Conservation (phyloP, 176 grass and related monocot genomes). For the Poa annua region DNA sequence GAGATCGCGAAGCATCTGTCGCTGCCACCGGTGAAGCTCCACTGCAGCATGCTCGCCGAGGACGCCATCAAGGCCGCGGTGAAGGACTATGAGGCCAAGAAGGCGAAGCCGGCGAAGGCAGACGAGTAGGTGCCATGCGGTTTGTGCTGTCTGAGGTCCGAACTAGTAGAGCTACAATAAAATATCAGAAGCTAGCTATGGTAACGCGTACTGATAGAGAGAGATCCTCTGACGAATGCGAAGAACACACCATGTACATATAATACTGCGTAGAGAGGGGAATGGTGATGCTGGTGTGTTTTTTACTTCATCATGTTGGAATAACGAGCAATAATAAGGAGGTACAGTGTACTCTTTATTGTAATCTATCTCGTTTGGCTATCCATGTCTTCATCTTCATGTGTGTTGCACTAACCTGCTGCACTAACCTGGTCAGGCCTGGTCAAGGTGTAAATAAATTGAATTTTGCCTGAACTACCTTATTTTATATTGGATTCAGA, state of each 20-base stretch:
- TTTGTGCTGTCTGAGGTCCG: background rate
- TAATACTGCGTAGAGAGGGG: background rate
- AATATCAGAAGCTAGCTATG: no score
- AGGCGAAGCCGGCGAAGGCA: conserved; percentile 39
- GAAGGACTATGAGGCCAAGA: conserved; percentile 87
- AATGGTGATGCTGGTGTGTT: no score
- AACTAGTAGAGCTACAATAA: background rate
- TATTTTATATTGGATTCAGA: no score
- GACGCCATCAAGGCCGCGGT: conserved; percentile 93
- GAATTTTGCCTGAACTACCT: no score
- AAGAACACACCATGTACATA: conserved; percentile 9
- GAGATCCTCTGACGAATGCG: background rate
- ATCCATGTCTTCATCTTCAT: no score
- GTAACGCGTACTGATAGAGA: background rate
- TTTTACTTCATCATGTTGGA: no score
- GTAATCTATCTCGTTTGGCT: no score
- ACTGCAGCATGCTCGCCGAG: conserved; percentile 98
- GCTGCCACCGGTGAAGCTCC: conserved; percentile 89
- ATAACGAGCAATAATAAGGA: no score
- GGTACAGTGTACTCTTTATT: no score
- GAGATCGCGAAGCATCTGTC: conserved; percentile 92
- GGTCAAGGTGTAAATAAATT: no score
- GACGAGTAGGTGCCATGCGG: background rate
- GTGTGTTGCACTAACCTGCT: no score
- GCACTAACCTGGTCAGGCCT: no score